phyloP scores from a whole-genome alignment of 1,284 basidiomycete species.

The Ceratobasidium sp. region DNA sequence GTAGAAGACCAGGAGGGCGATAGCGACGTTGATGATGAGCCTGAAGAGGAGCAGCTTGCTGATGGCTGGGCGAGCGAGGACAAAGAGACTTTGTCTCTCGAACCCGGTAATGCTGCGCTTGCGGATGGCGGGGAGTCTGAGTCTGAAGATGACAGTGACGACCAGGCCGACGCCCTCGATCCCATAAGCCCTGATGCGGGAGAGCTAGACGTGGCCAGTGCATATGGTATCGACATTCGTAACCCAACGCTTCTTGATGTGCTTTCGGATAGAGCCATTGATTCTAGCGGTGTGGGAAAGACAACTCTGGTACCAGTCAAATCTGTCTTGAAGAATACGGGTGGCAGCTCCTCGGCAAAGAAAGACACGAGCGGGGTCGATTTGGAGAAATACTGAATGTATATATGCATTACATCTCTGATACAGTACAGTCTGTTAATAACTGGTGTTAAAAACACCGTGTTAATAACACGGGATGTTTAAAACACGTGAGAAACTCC shows the following conservation, averaged over 20 bases:
- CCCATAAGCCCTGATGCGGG: background rate
- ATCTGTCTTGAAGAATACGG: background rate
- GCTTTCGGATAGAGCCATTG: background rate
- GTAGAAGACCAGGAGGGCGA: background rate
- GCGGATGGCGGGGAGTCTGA: background rate
- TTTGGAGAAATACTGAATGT: background rate
- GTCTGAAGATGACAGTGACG: background rate
- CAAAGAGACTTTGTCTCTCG: background rate
- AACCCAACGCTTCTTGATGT: conserved; percentile 6
- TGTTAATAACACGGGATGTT: conserved; percentile 17
- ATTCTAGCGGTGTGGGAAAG: background rate
- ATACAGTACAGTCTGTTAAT: background rate
- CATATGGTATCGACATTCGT: background rate
- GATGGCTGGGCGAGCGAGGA: background rate
- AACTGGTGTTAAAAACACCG: conserved; percentile 20
- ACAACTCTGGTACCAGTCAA: too few relatives aligned
- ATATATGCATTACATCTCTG: background rate
- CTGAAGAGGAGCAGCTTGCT: background rate
- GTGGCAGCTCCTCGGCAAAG: background rate
- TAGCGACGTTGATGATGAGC: background rate
- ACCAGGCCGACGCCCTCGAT: background rate
- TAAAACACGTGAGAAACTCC: background rate
- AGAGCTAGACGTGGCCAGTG: background rate
- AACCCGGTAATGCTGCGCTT: too few relatives aligned
- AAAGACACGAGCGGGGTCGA: conserved; percentile 10